Evolutionary conservation across 805 yeast species (phyloP).

Genomic region (Saturnispora sanitii): DNA sequence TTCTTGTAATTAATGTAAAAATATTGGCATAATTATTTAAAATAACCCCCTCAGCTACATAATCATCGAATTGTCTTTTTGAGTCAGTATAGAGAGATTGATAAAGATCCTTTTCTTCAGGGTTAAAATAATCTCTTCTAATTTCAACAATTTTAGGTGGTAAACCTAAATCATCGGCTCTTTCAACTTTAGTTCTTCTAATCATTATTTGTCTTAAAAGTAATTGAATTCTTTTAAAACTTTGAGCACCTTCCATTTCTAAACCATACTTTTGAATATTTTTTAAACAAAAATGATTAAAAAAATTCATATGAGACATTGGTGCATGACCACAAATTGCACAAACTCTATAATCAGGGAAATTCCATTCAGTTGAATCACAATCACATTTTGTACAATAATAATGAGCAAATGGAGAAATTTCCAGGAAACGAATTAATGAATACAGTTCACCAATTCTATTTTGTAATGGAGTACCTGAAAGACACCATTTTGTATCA

Average conservation of each 20-base stretch:
- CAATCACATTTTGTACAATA: conserved; percentile 94
- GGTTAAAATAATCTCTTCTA: conserved; percentile 79
- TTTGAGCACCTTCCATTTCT: conserved; percentile 68
- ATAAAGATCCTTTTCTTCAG: conserved; percentile 90
- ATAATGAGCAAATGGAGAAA: conserved; percentile 81
- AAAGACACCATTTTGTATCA: conserved; percentile 76
- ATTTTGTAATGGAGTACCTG: conserved; percentile 96
- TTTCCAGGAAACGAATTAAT: conserved; percentile 69
- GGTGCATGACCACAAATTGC: conserved; percentile 83
- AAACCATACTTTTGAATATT: conserved; percentile 83
- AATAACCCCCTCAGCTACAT: conserved; percentile 93
- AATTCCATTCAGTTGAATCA: conserved; percentile 71
- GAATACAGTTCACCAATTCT: conserved; percentile 96
- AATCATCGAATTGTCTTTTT: conserved; percentile 79
- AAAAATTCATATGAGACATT: conserved; percentile 91
- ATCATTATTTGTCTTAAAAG: conserved; percentile 76
- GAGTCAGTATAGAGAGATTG: conserved; percentile 81
- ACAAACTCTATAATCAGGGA: conserved; percentile 75
- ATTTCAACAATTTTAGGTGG: conserved; percentile 94
- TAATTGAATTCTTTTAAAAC: conserved; percentile 68
- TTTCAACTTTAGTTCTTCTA: conserved; percentile 87
- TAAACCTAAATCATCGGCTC: conserved; percentile 94
- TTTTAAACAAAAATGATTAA: conserved; percentile 91
- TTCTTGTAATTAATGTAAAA: conserved; percentile 88
- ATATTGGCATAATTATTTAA: conserved; percentile 94